These are phyloP conservation scores for Picocystis salinarum DNA, from an alignment of 139 green algal species.

Conservation along the genomic window DNA sequence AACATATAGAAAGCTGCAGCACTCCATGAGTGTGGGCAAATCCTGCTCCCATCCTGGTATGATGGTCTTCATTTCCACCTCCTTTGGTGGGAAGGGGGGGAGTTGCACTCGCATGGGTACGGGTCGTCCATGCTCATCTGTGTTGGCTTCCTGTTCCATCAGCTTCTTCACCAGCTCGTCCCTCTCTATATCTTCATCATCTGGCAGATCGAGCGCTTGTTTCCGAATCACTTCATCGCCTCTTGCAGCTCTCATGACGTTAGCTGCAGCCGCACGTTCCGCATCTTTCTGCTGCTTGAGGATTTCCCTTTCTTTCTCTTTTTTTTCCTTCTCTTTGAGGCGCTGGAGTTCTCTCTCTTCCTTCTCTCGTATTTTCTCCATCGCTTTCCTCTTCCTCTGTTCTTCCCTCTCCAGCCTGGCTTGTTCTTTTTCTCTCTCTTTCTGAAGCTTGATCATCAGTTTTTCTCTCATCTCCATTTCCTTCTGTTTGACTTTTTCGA, in stretches of 20 bases:
- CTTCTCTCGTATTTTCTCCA: slow-evolving; percentile 6
- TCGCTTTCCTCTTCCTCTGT: slow-evolving; percentile 4
- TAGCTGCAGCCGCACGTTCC: slow-evolving; percentile 22
- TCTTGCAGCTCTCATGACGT: slow-evolving; percentile 10
- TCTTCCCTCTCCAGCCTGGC: slow-evolving; percentile 5
- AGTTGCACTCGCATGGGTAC: not conserved
- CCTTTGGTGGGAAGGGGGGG: not conserved
- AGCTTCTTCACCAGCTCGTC: slow-evolving; percentile 20
- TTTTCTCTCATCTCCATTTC: slow-evolving; percentile 1
- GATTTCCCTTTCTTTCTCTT: slow-evolving; percentile 57
- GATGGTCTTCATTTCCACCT: slow-evolving; percentile 3
- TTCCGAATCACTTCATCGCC: too few relatives aligned
- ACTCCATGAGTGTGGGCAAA: slow-evolving; percentile 2
- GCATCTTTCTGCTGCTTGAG: slow-evolving; percentile 28
- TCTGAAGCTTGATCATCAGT: not conserved
- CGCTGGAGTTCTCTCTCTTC: slow-evolving; percentile 11
- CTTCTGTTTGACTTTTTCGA: too few relatives aligned
- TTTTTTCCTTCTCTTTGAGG: slow-evolving; percentile 17
- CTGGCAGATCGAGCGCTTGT: too few relatives aligned
- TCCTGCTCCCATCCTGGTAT: slow-evolving; percentile 2
- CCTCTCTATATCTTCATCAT: slow-evolving; percentile 62
- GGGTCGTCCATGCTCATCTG: slow-evolving; percentile 7
- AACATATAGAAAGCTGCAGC: slow-evolving; percentile 31
- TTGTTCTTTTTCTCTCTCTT: slow-evolving; percentile 5
- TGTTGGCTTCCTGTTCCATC: not conserved